A percentile compares a stretch with the other conserved stretches of the same genome.
These are phyloP conservation scores for Heliosperma pusillum DNA, from an alignment of 148 eudicot genomes.

Conservation along the genomic window DNA sequence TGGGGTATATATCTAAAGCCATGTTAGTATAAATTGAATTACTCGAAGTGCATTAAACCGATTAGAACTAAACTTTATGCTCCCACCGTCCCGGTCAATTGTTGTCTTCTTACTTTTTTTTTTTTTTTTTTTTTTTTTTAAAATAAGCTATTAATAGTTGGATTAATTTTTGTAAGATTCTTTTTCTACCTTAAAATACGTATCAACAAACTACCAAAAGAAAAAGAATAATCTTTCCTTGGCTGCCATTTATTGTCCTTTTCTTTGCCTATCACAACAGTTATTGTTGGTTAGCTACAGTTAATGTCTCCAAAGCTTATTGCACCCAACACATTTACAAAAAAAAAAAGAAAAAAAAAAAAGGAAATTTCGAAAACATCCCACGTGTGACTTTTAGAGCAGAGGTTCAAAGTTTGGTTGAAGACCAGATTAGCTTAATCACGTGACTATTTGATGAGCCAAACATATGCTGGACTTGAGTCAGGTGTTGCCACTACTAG, in stretches of 20 bases:
- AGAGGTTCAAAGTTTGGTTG: conserved; percentile 9
- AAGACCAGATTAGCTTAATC: conserved; percentile 23
- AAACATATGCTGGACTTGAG: conserved; percentile 3
- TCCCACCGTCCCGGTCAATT: too few relatives aligned
- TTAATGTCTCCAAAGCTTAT: conserved; percentile 24
- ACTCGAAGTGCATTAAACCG: too few relatives aligned
- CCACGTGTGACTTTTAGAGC: conserved; percentile 22
- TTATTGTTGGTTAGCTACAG: conserved; percentile 31
- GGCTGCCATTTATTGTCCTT: conserved; percentile 21
- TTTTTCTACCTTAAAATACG: neutral
- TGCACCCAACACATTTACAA: neutral
- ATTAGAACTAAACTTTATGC: too few relatives aligned
- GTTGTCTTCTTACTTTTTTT: too few relatives aligned
- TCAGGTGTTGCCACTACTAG: conserved; percentile 5
- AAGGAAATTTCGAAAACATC: conserved; percentile 7
- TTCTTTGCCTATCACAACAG: conserved; percentile 22
- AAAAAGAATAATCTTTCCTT: conserved; percentile 14
- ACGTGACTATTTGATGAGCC: conserved; percentile 39
- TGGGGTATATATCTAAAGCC: too few relatives aligned
- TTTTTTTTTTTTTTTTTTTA: too few relatives aligned
- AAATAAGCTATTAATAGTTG: too few relatives aligned
- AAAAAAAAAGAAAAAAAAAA: neutral
- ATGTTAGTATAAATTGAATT: too few relatives aligned
- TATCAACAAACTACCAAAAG: conserved; percentile 16
- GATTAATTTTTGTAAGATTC: neutral